phyloP scores from a whole-genome alignment of 2,329 filamentous ascomycete genomes.

The Endocalyx cinctus region DNA sequence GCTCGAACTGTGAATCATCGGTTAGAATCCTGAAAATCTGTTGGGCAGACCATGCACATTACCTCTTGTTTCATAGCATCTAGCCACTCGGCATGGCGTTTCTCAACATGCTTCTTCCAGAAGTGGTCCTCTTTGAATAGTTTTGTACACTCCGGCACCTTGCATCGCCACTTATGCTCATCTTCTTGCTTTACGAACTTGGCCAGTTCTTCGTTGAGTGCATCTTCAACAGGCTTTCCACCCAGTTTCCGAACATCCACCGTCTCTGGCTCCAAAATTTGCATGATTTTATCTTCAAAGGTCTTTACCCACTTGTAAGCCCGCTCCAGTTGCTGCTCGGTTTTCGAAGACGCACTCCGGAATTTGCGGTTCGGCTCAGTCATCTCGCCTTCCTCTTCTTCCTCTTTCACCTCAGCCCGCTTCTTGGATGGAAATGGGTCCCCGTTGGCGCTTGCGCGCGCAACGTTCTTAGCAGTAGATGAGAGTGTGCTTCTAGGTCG shows the following conservation, averaged over 20 bases:
- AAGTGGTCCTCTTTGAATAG: slow-evolving; percentile 96
- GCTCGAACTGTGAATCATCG: slow-evolving; percentile 60
- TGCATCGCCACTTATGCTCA: slow-evolving; percentile 94
- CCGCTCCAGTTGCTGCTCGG: slow-evolving; percentile 85
- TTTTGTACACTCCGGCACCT: slow-evolving; percentile 92
- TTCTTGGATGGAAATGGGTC: slow-evolving; percentile 83
- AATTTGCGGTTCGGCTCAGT: slow-evolving; percentile 68
- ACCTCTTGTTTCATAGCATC: slow-evolving; percentile 79
- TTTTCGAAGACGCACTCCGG: slow-evolving; percentile 65
- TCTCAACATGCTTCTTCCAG: slow-evolving; percentile 97
- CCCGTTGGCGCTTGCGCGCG: slow-evolving; percentile 76
- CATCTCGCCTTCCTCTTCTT: slow-evolving; percentile 58
- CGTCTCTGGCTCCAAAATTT: slow-evolving; percentile 85
- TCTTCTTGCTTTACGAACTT: slow-evolving; percentile 97
- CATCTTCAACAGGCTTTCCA: slow-evolving; percentile 80
- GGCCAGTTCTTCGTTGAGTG: slow-evolving; percentile 75
- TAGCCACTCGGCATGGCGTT: slow-evolving; percentile 86
- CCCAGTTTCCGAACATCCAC: slow-evolving; percentile 88
- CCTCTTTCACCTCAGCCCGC: slow-evolving; percentile 58
- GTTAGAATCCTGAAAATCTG: neutral
- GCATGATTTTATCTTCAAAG: slow-evolving; percentile 92
- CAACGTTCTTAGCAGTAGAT: slow-evolving; percentile 76
- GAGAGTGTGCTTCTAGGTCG: slow-evolving; percentile 83
- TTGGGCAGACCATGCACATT: slow-evolving; percentile 25
- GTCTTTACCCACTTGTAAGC: slow-evolving; percentile 99